These are phyloP conservation scores for Mycena epipterygia DNA, from an alignment of 768 basidiomycete species.

Conservation along the genomic window DNA sequence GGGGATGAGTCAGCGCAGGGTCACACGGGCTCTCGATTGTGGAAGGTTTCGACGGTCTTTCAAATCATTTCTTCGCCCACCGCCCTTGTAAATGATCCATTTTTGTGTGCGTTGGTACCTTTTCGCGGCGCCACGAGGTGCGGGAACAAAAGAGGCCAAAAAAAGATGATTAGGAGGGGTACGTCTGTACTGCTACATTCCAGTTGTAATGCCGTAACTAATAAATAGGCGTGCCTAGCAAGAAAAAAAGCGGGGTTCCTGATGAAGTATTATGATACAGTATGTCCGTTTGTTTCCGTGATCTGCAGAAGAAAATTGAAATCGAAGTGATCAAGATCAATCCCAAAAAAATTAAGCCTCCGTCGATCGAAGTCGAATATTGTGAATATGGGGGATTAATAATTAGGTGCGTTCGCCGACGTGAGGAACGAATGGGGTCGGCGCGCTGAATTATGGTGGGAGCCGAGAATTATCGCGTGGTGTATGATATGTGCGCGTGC, in stretches of 20 bases:
- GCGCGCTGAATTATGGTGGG: conserved; percentile 25
- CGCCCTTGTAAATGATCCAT: conserved; percentile 14
- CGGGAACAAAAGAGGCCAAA: conserved; percentile 11
- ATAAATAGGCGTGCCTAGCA: conserved; percentile 26
- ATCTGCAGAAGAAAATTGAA: conserved; percentile 40
- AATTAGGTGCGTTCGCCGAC: conserved; percentile 31
- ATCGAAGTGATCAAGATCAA: conserved; percentile 37
- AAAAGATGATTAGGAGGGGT: conserved; percentile 15
- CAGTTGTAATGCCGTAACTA: conserved; percentile 29
- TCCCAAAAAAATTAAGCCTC: conserved; percentile 30
- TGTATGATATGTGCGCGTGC: conserved; percentile 15
- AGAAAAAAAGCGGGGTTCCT: conserved; percentile 4
- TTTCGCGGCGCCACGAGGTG: conserved; percentile 12
- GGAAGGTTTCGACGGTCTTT: too few species aligned
- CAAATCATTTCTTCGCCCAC: background rate
- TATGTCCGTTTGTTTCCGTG: conserved; percentile 48
- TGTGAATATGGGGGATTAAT: conserved; percentile 7
- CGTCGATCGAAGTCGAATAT: conserved; percentile 22
- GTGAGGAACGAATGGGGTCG: conserved; percentile 25
- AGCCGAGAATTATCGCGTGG: conserved; percentile 25
- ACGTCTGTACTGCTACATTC: conserved; percentile 32
- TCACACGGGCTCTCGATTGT: too few species aligned
- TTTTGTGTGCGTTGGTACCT: conserved; percentile 17
- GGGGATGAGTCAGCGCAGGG: too few species aligned
- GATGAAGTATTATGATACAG: conserved; percentile 42